phyloP scores from a whole-genome alignment of 768 basidiomycete species.

The Naganishia vishniacii region DNA sequence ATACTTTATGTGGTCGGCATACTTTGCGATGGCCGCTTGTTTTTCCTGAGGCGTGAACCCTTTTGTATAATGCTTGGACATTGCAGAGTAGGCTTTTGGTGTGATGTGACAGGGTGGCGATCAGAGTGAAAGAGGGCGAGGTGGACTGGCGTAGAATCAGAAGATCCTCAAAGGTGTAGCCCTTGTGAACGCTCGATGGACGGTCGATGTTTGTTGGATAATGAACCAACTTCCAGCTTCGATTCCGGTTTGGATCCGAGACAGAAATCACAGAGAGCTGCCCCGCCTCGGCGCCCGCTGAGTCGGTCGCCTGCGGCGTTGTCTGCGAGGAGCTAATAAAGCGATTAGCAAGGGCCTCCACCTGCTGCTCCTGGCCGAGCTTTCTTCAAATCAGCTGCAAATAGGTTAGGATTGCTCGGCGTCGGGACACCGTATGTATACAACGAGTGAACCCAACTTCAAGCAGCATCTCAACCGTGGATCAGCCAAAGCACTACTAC shows the following conservation, averaged over 20 bases:
- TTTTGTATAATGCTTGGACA: constrained; percentile 23
- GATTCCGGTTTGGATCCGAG: constrained; percentile 13
- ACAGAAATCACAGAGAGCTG: not conserved
- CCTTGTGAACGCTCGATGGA: too few relatives aligned
- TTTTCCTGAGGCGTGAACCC: constrained; percentile 20
- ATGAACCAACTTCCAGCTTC: not conserved
- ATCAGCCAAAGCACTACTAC: not conserved
- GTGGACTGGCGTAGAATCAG: not conserved
- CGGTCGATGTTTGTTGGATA: constrained; percentile 9
- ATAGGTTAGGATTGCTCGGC: too few relatives aligned
- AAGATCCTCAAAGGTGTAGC: too few relatives aligned
- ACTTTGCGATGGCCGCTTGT: constrained; percentile 28
- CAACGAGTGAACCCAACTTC: not conserved
- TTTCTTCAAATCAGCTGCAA: too few relatives aligned
- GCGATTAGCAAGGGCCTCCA: constrained; percentile 19
- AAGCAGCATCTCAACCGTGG: not conserved
- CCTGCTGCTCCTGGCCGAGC: not conserved
- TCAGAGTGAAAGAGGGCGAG: too few relatives aligned
- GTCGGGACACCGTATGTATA: too few relatives aligned
- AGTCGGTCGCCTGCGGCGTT: not conserved
- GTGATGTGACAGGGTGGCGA: not conserved
- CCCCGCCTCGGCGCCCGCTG: constrained; percentile 11
- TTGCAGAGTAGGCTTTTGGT: constrained; percentile 3
- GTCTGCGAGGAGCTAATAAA: too few relatives aligned
- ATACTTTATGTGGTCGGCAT: constrained; percentile 27